phyloP scores from a whole-genome alignment of 2,329 filamentous ascomycete genomes.

The Periconia sp. region DNA sequence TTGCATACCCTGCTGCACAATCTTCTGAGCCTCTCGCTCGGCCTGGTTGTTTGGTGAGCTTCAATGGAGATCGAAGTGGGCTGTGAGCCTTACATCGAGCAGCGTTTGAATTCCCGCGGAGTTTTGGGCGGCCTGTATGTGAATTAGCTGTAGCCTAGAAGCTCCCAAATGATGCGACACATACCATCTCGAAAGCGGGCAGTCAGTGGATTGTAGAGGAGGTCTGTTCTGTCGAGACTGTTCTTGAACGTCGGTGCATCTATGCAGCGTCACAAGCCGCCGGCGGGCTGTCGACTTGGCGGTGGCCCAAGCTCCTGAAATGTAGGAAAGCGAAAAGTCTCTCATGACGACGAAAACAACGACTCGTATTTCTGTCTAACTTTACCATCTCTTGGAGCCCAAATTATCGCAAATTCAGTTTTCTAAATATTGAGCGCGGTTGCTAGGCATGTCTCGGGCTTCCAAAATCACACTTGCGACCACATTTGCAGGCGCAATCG shows the following conservation, averaged over 20 bases:
- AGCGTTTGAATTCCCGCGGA: constrained; percentile 97
- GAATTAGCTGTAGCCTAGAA: not conserved
- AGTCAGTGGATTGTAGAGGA: not conserved
- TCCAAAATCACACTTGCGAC: constrained; percentile 82
- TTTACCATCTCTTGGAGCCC: constrained; percentile 8
- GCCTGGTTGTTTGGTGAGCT: constrained; percentile 63
- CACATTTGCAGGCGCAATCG: constrained; percentile 73
- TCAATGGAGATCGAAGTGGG: constrained; percentile 20
- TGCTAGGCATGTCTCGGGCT: constrained; percentile 74
- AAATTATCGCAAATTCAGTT: not conserved
- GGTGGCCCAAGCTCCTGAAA: constrained; percentile 35
- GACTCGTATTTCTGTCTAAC: not conserved
- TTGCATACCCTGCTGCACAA: constrained; percentile 87
- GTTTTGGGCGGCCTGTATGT: constrained; percentile 86
- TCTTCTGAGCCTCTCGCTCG: constrained; percentile 98
- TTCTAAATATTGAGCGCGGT: not conserved
- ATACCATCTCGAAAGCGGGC: constrained; percentile 27
- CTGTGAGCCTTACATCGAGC: constrained; percentile 75
- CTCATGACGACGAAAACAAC: not conserved
- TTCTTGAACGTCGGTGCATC: not conserved
- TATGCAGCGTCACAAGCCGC: constrained; percentile 16
- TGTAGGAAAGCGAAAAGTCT: constrained; percentile 2
- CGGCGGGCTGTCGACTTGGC: constrained; percentile 20
- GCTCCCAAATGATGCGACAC: not conserved
- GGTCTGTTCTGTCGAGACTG: not conserved